These are phyloP conservation scores for Chlorella variabilis DNA, from an alignment of 163 green algal species.

Conservation along the genomic window DNA sequence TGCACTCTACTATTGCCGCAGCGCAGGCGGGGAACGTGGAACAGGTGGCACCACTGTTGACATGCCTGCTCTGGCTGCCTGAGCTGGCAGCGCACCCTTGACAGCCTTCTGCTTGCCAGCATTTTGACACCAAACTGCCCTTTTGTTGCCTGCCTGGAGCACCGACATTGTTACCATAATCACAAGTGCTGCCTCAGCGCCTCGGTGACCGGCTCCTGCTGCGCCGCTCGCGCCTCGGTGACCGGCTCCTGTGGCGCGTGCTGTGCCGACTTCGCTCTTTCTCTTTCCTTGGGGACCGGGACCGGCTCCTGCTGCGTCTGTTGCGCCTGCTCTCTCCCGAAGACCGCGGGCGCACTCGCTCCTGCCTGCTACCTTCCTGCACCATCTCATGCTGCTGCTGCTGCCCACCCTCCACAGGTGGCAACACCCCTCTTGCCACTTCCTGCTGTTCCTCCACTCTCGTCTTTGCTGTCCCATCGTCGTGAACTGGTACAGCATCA, in stretches of 20 bases:
- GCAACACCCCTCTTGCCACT: too few relatives aligned
- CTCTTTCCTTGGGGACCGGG: background rate
- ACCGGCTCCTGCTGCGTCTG: background rate
- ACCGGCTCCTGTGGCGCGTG: background rate
- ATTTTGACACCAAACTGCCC: too few relatives aligned
- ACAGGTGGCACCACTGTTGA: background rate
- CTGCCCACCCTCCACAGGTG: background rate
- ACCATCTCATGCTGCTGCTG: background rate
- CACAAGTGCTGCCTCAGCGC: background rate
- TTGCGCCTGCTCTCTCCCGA: background rate
- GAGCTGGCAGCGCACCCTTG: background rate
- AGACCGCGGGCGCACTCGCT: too few relatives aligned
- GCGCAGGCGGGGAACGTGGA: background rate
- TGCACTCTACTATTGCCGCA: slow-evolving; percentile 38
- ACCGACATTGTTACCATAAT: background rate
- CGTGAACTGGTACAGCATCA: background rate
- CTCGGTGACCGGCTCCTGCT: background rate
- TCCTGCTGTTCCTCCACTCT: too few relatives aligned
- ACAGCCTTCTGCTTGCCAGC: too few relatives aligned
- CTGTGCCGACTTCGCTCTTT: background rate
- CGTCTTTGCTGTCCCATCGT: too few relatives aligned
- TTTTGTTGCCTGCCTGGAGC: too few relatives aligned
- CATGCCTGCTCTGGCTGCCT: background rate
- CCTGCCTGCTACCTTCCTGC: too few relatives aligned
- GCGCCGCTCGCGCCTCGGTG: background rate